Conservation (phyloP, 2,329 filamentous ascomycete genomes). For the Colletotrichum chrysophilum region DNA sequence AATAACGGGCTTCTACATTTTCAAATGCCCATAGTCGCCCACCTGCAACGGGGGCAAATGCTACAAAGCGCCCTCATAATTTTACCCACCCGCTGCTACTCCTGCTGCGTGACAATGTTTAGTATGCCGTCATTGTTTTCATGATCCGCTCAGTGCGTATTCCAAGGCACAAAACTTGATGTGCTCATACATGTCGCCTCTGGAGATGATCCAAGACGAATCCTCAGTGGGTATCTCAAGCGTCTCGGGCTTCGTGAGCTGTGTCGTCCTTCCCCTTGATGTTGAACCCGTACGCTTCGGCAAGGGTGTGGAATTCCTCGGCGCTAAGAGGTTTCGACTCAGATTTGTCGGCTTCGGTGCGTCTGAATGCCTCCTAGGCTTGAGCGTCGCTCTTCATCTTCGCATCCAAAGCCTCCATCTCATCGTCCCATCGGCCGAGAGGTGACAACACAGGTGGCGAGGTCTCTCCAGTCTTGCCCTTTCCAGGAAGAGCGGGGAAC, state of each 20-base stretch:
- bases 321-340: neutral
- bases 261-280: neutral
- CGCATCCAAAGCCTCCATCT: conserved; percentile 58
- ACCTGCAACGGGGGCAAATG: neutral
- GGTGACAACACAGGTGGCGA: conserved; percentile 39
- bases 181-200: neutral
- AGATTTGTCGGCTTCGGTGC: neutral
- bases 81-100: neutral
- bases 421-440: conserved; percentile 60
- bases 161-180: neutral
- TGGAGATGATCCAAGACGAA: neutral
- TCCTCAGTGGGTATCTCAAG: neutral
- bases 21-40: neutral
- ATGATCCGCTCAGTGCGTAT: neutral
- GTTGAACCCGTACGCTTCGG: neutral
- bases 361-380: neutral
- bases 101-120: neutral
- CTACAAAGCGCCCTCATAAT: neutral
- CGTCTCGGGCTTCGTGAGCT: neutral
- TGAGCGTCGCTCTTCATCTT: conserved; percentile 7
- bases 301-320: neutral
- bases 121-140: neutral
- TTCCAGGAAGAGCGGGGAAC: conserved; percentile 43
- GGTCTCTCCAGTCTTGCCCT: neutral
- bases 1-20: neutral